phyloP scores from a whole-genome alignment of 768 basidiomycete genomes.

The Candolleomyces efflorescens region DNA sequence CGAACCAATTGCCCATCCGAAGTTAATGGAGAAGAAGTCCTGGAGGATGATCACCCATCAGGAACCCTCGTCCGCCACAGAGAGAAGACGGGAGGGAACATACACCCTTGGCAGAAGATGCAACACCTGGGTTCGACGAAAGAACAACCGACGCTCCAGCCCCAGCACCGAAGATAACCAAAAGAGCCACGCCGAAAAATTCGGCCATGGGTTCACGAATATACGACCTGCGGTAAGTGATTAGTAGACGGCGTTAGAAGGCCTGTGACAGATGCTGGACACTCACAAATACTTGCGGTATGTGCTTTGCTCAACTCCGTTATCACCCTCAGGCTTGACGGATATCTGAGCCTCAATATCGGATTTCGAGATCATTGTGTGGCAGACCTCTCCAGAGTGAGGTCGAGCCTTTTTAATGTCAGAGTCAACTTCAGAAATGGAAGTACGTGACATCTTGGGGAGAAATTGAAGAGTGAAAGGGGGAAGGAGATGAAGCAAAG shows the following conservation, averaged over 20 bases:
- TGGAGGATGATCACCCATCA: slow-evolving; percentile 14
- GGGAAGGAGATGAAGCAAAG: background rate
- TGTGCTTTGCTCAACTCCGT: too few relatives aligned
- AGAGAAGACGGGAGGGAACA: slow-evolving; percentile 2
- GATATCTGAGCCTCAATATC: too few relatives aligned
- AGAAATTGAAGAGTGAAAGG: background rate
- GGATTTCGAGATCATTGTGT: too few relatives aligned
- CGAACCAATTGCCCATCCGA: slow-evolving; percentile 54
- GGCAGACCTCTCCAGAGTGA: too few relatives aligned
- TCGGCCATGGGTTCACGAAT: slow-evolving; percentile 62
- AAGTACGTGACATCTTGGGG: too few relatives aligned
- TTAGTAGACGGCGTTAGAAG: background rate
- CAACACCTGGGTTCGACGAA: slow-evolving; percentile 40
- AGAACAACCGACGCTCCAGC: slow-evolving; percentile 55
- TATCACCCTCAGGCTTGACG: too few relatives aligned
- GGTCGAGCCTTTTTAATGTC: too few relatives aligned
- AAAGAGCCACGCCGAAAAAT: slow-evolving; percentile 54
- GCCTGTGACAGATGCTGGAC: too few relatives aligned
- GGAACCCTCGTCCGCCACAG: background rate
- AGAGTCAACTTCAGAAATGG: too few relatives aligned
- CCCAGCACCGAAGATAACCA: slow-evolving; percentile 58
- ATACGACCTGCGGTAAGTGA: slow-evolving; percentile 27
- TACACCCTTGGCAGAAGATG: slow-evolving; percentile 52
- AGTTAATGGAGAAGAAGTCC: slow-evolving; percentile 44
- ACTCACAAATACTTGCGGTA: too few relatives aligned